Base-by-base conservation (phyloP, 1,139 yeast genomes). In the Taphrina sp. region DNA sequence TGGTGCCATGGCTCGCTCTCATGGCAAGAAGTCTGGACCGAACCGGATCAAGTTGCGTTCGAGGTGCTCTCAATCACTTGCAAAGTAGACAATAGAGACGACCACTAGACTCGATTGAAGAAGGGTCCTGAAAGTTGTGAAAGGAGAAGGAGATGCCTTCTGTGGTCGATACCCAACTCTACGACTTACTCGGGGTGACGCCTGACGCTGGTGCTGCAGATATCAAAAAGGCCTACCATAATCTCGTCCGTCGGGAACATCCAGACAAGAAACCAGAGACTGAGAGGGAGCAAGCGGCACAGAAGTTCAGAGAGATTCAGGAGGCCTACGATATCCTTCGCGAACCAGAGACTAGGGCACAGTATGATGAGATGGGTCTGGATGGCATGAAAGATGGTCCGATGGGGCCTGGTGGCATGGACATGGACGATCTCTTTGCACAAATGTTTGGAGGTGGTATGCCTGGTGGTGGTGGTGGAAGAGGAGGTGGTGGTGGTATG, bases 181-280 rank as follows among this genome's bases (percentile, higher is more conserved):
- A 86, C 68, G 88, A 78, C 59, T 73, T 85, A 5, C 76, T 87
- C 26, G 96, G 87, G 39, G 79, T 87, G 7, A 77, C 77, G 7
- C 68, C 76, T 17, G 74, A 79, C 20, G 94, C 95, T 5, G 71
- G 83, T 1, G 69, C 77, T 36, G 70, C 73, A 3, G 95, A 86
- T 61, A 84, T 87, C 65, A 82, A 83, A 63, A 81, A 78, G 68
- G 92, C 95, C 1, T 87, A 85, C 70, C 76, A 89, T 61, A 81
- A 79, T 62, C 75, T 83, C 56, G 56, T 43, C 14, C 83, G 92
- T 68, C 76, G 73, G 58, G 84, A 89, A 61, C 98, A 94, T 69
- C 98, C 98, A 0, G 98, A 92, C 70, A 94, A 92, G 73, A 89
- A 92, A 66, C 97, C 96, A 5, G 81, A 83, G 64, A 44, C 34